Evolutionary conservation across 441 rosid genomes (phyloP).

Genomic region (Croton setiger): DNA sequence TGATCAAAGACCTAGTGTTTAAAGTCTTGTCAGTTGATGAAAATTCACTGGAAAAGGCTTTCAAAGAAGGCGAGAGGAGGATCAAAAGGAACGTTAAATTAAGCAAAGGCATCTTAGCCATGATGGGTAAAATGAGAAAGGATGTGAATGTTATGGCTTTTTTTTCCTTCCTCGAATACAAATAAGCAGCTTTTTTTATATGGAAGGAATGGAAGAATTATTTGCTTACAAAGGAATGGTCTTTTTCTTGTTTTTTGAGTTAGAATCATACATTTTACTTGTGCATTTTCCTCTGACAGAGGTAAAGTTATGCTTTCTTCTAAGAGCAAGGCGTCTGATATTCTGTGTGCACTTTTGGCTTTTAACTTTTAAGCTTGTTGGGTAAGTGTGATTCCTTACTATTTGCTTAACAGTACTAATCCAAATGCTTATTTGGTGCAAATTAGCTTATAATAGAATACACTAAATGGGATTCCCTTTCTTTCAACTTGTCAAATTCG

Average conservation of each 20-base stretch:
- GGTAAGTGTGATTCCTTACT: constrained; percentile 7
- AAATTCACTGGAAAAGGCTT: constrained; percentile 30
- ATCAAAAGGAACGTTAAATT: constrained; percentile 30
- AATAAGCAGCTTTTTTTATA: constrained; percentile 18
- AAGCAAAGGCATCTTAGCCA: constrained; percentile 36
- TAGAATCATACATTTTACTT: constrained; percentile 22
- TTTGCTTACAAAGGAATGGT: constrained; percentile 50
- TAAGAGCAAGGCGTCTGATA: constrained; percentile 19
- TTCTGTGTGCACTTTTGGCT: constrained; percentile 30
- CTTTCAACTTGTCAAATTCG: no score
- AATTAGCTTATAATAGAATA: neutral
- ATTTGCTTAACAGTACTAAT: constrained; percentile 3
- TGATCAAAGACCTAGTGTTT: constrained; percentile 34
- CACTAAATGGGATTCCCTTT: neutral
- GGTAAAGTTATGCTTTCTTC: constrained; percentile 63
- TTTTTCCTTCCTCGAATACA: constrained; percentile 8
- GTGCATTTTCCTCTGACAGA: constrained; percentile 37
- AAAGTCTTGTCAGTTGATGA: constrained; percentile 23
- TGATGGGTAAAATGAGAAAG: constrained; percentile 18
- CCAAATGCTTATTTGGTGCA: neutral
- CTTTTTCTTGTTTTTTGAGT: constrained; percentile 29
- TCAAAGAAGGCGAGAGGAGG: constrained; percentile 31
- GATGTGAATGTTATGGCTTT: constrained; percentile 7
- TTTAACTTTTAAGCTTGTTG: constrained; percentile 4
- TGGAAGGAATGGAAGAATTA: constrained; percentile 33